A percentile compares a stretch with the other conserved stretches of the same genome.
Evolutionary conservation across 2,329 filamentous ascomycete genomes (phyloP).

Genomic region (Fusarium sp.): DNA sequence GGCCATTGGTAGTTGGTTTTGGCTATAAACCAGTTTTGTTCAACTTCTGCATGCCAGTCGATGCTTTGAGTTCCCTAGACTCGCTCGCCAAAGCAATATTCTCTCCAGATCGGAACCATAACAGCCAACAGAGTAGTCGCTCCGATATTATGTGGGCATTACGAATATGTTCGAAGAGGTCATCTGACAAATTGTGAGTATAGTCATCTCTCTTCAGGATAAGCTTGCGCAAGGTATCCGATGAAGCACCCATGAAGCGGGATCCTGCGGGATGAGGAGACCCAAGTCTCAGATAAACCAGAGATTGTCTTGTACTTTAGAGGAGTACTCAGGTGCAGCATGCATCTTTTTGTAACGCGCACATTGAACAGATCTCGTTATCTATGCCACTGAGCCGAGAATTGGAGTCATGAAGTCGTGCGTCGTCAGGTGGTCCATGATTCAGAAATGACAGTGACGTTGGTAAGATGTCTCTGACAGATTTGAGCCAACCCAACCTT

Average conservation of each 20-base stretch:
- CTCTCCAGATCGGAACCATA: background rate
- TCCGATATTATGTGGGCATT: background rate
- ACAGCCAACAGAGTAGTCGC: background rate
- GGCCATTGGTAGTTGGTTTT: background rate
- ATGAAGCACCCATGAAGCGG: background rate
- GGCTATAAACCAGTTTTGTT: background rate
- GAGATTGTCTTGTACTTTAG: background rate
- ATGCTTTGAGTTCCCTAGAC: constrained; percentile 17
- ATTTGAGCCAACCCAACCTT: background rate
- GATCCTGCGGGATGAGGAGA: background rate
- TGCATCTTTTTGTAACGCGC: background rate
- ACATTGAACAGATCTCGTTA: background rate
- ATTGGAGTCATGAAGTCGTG: background rate
- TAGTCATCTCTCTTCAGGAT: background rate
- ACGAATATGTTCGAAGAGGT: background rate
- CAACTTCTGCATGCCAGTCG: constrained; percentile 24
- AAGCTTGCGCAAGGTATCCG: background rate
- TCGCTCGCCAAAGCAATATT: background rate
- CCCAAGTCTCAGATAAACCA: background rate
- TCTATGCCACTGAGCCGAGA: background rate
- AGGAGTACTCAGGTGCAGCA: too few species aligned
- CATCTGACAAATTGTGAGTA: background rate
- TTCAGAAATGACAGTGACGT: background rate
- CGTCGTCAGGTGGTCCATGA: background rate
- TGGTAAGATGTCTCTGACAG: background rate